Percentiles rank a stretch among this genome's conserved stretches.
Evolutionary conservation across 2,329 filamentous ascomycete genomes (phyloP).

Genomic region (Cladosporium phlei): DNA sequence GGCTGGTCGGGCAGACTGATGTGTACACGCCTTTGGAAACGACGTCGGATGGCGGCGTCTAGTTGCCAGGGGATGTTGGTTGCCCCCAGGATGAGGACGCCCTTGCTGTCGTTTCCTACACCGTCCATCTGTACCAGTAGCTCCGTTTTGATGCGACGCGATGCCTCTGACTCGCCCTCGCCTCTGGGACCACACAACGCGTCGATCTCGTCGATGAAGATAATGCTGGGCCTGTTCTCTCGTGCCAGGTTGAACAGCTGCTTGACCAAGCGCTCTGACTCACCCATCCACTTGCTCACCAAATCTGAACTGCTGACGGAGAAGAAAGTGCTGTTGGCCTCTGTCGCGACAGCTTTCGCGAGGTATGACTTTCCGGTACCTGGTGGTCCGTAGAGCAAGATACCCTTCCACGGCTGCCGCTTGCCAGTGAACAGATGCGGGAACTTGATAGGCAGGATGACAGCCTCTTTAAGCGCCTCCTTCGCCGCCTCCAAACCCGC

Average conservation of each 20-base stretch:
- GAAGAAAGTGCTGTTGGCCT: conserved; percentile 99
- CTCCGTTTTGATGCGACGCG: conserved; percentile 95
- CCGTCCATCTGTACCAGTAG: conserved; percentile 99
- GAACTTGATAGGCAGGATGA: conserved; percentile 96
- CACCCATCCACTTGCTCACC: conserved; percentile 99
- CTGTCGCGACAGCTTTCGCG: conserved; percentile 94
- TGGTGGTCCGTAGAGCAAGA: conserved; percentile 89
- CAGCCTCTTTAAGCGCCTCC: conserved; percentile 95
- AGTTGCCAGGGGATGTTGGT: conserved; percentile 99
- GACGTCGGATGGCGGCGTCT: conserved; percentile 88
- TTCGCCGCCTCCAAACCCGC: conserved; percentile 91
- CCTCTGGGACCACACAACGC: conserved; percentile 87
- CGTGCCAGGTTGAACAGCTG: conserved; percentile 96
- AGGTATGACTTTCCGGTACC: conserved; percentile 97
- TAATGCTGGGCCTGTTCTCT: conserved; percentile 96
- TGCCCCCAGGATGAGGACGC: conserved; percentile 88
- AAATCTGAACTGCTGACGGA: conserved; percentile 95
- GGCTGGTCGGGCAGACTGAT: conserved; percentile 86
- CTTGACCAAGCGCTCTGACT: conserved; percentile 98
- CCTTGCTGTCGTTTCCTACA: conserved; percentile 90
- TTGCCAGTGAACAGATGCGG: conserved; percentile 94
- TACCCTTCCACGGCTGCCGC: conserved; percentile 96
- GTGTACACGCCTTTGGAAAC: conserved; percentile 93
- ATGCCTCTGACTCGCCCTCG: conserved; percentile 96
- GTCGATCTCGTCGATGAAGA: conserved; percentile 98